Percentiles rank a stretch among this genome's conserved stretches.
Conservation (phyloP, 805 yeast genomes). For the Yarrowia hollandica region DNA sequence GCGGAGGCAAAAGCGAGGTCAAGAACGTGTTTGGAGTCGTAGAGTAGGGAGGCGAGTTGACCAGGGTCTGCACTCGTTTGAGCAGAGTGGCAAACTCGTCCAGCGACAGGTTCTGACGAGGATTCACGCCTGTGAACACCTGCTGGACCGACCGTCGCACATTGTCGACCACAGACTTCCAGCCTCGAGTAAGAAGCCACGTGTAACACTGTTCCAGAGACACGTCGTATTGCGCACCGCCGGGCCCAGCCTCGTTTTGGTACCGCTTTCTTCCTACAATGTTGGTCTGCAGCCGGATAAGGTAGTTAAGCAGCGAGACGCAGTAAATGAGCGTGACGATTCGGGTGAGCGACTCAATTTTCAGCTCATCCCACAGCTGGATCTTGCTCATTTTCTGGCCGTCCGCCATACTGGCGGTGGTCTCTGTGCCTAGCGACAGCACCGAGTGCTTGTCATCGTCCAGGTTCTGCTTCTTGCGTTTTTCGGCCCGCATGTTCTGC, state of each 20-base stretch:
- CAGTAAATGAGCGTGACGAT: conserved; percentile 70
- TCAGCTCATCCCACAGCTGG: conserved; percentile 82
- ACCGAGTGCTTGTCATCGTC: conserved; percentile 31
- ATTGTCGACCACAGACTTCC: conserved; percentile 57
- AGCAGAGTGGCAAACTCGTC: conserved; percentile 52
- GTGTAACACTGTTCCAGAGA: conserved; percentile 61
- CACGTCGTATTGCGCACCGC: conserved; percentile 4
- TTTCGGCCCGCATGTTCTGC: conserved; percentile 53
- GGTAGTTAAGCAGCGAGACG: conserved; percentile 63
- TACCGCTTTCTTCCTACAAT: conserved; percentile 85
- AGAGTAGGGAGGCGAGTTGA: conserved; percentile 44
- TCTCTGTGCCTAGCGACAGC: conserved; percentile 32
- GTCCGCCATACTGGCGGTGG: conserved; percentile 27
- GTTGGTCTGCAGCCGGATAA: conserved; percentile 83
- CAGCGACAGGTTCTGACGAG: conserved; percentile 67
- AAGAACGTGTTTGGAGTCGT: conserved; percentile 32
- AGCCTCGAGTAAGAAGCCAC: conserved; percentile 92
- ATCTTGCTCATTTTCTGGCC: conserved; percentile 49
- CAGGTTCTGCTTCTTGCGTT: conserved; percentile 13
- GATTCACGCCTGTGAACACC: conserved; percentile 64
- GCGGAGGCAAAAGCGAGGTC: conserved; percentile 50
- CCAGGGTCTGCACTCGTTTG: conserved; percentile 41
- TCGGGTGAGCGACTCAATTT: conserved; percentile 71
- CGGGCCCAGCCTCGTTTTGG: conserved; percentile 29
- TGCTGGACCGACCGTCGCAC: conserved; percentile 58